A percentile compares a stretch with the other conserved stretches of the same genome.
Evolutionary conservation across 1,284 basidiomycete genomes (phyloP).

Genomic region (Bjerkandera adusta): DNA sequence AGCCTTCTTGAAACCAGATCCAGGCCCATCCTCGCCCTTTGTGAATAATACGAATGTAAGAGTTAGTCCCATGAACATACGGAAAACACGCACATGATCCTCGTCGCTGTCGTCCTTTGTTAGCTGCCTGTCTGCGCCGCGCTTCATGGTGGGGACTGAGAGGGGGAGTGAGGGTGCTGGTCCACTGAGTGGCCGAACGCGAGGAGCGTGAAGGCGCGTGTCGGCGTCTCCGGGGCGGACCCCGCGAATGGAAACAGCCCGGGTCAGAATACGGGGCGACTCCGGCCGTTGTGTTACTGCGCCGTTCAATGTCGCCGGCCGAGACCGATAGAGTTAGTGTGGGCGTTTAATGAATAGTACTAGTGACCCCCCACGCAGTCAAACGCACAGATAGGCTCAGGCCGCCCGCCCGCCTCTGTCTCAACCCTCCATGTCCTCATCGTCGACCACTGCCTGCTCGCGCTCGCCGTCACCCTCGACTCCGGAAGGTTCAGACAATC

Average conservation of each 20-base stretch:
- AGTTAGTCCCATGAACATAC: neutral
- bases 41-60: neutral
- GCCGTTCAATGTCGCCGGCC: conserved; percentile 1
- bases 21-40: conserved; percentile 40
- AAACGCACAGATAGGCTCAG: conserved; percentile 1
- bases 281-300: too few relatives aligned
- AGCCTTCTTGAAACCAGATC: conserved; percentile 52
- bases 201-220: conserved; percentile 5
- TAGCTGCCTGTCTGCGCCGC: conserved; percentile 72
- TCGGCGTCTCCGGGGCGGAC: too few relatives aligned
- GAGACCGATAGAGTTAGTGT: neutral
- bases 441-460: conserved; percentile 48
- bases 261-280: too few relatives aligned
- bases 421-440: conserved; percentile 45
- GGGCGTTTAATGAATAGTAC: conserved; percentile 4
- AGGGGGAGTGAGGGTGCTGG: conserved; percentile 1
- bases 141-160: conserved; percentile 51
- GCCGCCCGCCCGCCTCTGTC: conserved; percentile 23
- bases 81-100: conserved; percentile 33
- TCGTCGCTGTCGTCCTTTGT: conserved; percentile 52
- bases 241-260: too few relatives aligned
- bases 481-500: conserved; percentile 57
- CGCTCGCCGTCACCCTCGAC: conserved; percentile 69
- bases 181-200: conserved; percentile 8
- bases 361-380: conserved; percentile 1